Conservation (phyloP, 805 yeast species). For the Dipodascus albidus region DNA sequence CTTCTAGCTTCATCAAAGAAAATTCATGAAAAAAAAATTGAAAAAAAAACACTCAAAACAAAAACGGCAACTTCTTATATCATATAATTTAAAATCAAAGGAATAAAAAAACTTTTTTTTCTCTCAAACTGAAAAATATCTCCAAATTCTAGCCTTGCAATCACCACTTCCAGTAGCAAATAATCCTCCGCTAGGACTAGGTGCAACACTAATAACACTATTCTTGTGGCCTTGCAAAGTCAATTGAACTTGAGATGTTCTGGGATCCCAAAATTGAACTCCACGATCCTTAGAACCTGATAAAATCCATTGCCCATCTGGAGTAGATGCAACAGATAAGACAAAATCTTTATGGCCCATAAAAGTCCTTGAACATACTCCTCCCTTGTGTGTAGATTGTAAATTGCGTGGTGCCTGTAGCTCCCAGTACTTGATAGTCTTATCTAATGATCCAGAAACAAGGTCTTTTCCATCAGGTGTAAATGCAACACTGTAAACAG, state of each 20-base stretch:
- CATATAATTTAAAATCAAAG: background rate
- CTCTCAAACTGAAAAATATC: constrained; percentile 30
- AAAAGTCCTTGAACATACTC: constrained; percentile 76
- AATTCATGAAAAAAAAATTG: too few species aligned
- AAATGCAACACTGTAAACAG: constrained; percentile 90
- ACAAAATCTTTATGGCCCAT: constrained; percentile 96
- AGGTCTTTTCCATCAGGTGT: constrained; percentile 85
- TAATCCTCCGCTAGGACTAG: constrained; percentile 74
- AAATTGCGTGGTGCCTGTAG: constrained; percentile 41
- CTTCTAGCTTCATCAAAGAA: too few species aligned
- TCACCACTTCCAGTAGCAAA: constrained; percentile 98
- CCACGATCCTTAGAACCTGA: constrained; percentile 97
- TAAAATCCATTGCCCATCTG: constrained; percentile 80
- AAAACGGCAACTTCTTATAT: background rate
- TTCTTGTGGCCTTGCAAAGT: constrained; percentile 97
- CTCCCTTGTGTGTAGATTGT: constrained; percentile 28
- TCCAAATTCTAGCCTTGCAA: constrained; percentile 95
- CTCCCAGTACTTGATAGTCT: constrained; percentile 94
- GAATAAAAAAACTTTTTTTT: background rate
- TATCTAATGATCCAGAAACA: constrained; percentile 89
- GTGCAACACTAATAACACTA: constrained; percentile 90
- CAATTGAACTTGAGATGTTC: constrained; percentile 79
- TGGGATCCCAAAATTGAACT: constrained; percentile 92
- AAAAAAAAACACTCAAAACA: background rate
- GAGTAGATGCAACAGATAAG: constrained; percentile 85